Percentiles rank a stretch among this genome's conserved stretches.
phyloP scores from a whole-genome alignment of 345 rosid species.

The Gossypium mustelinum region DNA sequence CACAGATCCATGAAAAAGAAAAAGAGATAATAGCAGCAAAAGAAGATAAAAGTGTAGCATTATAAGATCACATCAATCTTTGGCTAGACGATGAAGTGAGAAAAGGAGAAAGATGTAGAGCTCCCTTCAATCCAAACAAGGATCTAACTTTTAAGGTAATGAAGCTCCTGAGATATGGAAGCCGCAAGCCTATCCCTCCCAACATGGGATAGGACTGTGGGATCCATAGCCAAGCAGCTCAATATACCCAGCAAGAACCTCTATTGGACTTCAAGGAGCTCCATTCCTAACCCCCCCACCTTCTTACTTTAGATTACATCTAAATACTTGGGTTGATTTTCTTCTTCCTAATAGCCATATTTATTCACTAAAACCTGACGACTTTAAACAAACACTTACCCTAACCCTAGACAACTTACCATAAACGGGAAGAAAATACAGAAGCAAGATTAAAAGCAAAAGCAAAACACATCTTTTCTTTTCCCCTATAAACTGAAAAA shows the following conservation, averaged over 20 bases:
- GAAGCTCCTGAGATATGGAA: constrained; percentile 88
- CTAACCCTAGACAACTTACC: background rate
- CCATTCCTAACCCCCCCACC: constrained; percentile 29
- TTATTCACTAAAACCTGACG: background rate
- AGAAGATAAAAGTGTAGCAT: too few relatives aligned
- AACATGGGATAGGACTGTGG: constrained; percentile 51
- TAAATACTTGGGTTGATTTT: background rate
- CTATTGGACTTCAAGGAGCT: constrained; percentile 93
- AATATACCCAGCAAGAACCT: constrained; percentile 52
- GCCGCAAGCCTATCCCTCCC: constrained; percentile 61
- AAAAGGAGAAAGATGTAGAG: constrained; percentile 42
- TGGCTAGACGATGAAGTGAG: background rate
- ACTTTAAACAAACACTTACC: background rate
- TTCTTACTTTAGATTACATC: background rate
- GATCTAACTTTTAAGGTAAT: constrained; percentile 37
- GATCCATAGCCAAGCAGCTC: constrained; percentile 92
- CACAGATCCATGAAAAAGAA: background rate
- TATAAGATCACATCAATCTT: background rate
- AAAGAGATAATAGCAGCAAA: background rate
- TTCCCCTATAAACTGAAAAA: too few relatives aligned
- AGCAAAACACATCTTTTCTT: background rate
- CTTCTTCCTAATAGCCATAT: background rate
- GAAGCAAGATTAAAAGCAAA: background rate
- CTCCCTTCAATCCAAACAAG: constrained; percentile 98
- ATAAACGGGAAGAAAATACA: background rate